These are phyloP conservation scores for Monosporascus sp. DNA, from an alignment of 2,329 filamentous ascomycete species.

Conservation along the genomic window DNA sequence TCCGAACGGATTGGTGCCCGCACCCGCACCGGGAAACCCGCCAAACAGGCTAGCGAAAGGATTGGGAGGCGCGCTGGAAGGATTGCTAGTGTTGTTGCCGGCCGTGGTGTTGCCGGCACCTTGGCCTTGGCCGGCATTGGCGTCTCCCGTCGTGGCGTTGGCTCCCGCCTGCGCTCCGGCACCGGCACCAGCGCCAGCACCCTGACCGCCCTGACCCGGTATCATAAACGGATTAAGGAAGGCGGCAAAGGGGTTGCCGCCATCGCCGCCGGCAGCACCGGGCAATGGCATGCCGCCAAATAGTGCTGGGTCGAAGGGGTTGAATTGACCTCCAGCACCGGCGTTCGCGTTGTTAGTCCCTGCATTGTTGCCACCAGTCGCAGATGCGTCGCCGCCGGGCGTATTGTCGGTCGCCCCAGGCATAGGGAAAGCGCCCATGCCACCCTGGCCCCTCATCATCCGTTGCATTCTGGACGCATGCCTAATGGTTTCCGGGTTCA, in stretches of 20 bases:
- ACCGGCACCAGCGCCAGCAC: conserved; percentile 23
- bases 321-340: conserved; percentile 26
- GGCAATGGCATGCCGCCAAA: conserved; percentile 31
- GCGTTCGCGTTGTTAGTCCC: conserved; percentile 32
- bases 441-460: conserved; percentile 50
- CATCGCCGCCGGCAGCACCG: conserved; percentile 15
- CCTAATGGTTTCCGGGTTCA: conserved; percentile 78
- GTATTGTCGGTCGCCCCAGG: conserved; percentile 89
- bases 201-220: conserved; percentile 6
- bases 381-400: conserved; percentile 40
- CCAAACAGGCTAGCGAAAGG: conserved; percentile 65
- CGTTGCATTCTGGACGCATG: conserved; percentile 80
- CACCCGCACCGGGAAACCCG: conserved; percentile 32
- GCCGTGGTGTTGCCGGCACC: conserved; percentile 11
- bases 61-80: conserved; percentile 43
- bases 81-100: conserved; percentile 11
- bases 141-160: conserved; percentile 19
- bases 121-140: conserved; percentile 20
- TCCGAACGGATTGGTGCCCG: conserved; percentile 28
- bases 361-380: conserved; percentile 16
- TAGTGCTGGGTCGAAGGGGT: conserved; percentile 37
- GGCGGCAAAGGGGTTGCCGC: conserved; percentile 31
- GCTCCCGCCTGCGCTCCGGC: conserved; percentile 24
- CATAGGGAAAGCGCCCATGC: conserved; percentile 68
- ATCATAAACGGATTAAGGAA: conserved; percentile 38